Evolutionary conservation across 805 yeast species (phyloP).

Genomic region (Metschnikowia reukaufii): DNA sequence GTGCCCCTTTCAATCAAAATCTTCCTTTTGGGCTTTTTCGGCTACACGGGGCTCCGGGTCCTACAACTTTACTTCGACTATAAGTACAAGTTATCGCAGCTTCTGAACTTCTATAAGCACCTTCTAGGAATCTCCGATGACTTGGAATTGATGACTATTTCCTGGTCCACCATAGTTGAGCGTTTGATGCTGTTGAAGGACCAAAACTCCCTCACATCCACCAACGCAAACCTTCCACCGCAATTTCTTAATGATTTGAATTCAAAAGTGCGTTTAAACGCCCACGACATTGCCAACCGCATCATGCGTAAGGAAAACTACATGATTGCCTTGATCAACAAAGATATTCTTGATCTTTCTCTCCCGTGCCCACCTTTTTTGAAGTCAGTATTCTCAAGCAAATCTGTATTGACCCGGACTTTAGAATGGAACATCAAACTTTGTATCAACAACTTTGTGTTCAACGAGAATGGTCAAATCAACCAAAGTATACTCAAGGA

Average conservation of each 20-base stretch:
- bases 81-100: constrained; percentile 62
- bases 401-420: constrained; percentile 68
- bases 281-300: constrained; percentile 92
- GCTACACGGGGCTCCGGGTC: constrained; percentile 52
- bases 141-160: constrained; percentile 81
- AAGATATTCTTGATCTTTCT: constrained; percentile 66
- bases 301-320: constrained; percentile 95
- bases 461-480: constrained; percentile 80
- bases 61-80: constrained; percentile 60
- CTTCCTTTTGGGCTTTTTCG: constrained; percentile 60
- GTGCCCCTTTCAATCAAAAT: constrained; percentile 50
- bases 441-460: constrained; percentile 83
- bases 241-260: constrained; percentile 51
- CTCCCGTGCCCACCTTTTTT: constrained; percentile 30
- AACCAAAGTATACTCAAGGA: constrained; percentile 70
- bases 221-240: constrained; percentile 23
- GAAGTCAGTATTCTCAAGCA: constrained; percentile 21
- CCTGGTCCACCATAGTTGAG: constrained; percentile 86
- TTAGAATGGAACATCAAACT: constrained; percentile 92
- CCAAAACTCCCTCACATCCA: constrained; percentile 69
- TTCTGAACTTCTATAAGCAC: constrained; percentile 72
- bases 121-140: constrained; percentile 70
- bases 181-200: constrained; percentile 73
- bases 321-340: constrained; percentile 84
- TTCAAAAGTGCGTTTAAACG: constrained; percentile 75